Percentiles rank a stretch among this genome's conserved stretches.
Evolutionary conservation across 2,329 filamentous ascomycete genomes (phyloP).

Genomic region (Fusarium guadeloupense): DNA sequence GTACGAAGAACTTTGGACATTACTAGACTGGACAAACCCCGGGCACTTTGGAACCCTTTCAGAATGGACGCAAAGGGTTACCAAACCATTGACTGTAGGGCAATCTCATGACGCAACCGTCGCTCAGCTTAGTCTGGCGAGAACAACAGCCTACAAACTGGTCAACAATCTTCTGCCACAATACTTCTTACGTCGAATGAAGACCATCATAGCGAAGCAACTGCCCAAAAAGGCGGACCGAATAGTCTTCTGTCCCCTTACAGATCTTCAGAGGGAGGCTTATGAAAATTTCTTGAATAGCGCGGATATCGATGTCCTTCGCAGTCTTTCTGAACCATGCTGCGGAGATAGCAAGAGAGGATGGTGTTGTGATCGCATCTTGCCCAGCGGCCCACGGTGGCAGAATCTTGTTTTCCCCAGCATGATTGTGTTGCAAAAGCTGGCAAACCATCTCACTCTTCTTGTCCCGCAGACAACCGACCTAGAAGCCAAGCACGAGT

Average conservation of each 20-base stretch:
- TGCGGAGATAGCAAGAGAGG: slow-evolving; percentile 72
- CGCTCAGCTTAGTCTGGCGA: slow-evolving; percentile 80
- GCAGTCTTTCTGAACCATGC: slow-evolving; percentile 73
- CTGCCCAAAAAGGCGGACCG: slow-evolving; percentile 93
- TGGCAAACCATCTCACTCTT: slow-evolving; percentile 92
- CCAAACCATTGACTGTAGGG: slow-evolving; percentile 81
- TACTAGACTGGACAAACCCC: slow-evolving; percentile 96
- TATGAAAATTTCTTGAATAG: slow-evolving; percentile 83
- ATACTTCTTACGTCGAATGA: slow-evolving; percentile 93
- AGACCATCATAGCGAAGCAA: slow-evolving; percentile 89
- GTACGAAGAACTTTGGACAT: slow-evolving; percentile 95
- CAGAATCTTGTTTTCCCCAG: slow-evolving; percentile 83
- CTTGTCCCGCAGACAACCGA: slow-evolving; percentile 77
- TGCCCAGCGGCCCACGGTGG: slow-evolving; percentile 74
- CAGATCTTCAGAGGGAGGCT: slow-evolving; percentile 79
- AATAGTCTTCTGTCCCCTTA: slow-evolving; percentile 94
- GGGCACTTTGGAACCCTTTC: slow-evolving; percentile 70
- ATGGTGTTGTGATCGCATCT: slow-evolving; percentile 76
- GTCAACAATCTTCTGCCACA: slow-evolving; percentile 87
- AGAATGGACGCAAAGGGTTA: slow-evolving; percentile 83
- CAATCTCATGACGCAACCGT: slow-evolving; percentile 93
- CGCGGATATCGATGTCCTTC: slow-evolving; percentile 74
- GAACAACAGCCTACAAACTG: slow-evolving; percentile 84
- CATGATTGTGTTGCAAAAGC: slow-evolving; percentile 83
- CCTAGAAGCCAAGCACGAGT: slow-evolving; percentile 75